Conservation (phyloP, 2,329 filamentous ascomycete species). For the Paraphoma chrysanthemicola region DNA sequence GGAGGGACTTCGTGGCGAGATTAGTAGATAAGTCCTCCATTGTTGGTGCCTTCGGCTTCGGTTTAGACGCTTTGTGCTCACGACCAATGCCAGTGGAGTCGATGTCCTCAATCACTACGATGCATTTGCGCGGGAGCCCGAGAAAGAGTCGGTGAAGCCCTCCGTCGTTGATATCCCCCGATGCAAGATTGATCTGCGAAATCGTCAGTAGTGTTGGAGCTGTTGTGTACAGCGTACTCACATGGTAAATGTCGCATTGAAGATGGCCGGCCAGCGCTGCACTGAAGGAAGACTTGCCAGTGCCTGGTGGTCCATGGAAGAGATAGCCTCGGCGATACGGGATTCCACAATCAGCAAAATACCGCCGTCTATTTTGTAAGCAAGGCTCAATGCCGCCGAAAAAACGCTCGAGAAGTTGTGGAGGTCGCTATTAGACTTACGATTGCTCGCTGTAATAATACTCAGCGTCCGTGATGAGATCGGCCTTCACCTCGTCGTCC, state of each 20-base stretch:
- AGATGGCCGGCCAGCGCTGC: conserved; percentile 47
- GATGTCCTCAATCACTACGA: conserved; percentile 53
- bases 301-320: conserved; percentile 50
- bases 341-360: conserved; percentile 44
- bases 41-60: background rate
- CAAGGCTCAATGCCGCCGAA: background rate
- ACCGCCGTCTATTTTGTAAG: conserved; percentile 19
- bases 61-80: conserved; percentile 13
- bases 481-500: conserved; percentile 32
- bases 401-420: background rate
- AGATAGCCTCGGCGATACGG: conserved; percentile 49
- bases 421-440: conserved; percentile 6
- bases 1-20: no score
- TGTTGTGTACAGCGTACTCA: background rate
- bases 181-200: conserved; percentile 40
- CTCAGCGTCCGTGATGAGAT: conserved; percentile 44
- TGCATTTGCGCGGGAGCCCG: conserved; percentile 43
- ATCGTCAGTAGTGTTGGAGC: background rate
- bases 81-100: conserved; percentile 44
- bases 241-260: conserved; percentile 46
- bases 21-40: no score
- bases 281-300: conserved; percentile 49
- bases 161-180: conserved; percentile 34
- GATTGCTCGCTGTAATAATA: conserved; percentile 46
- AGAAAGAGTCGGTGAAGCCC: conserved; percentile 40